Conservation (phyloP, 257 asterid genomes). For the Petrea volubilis region DNA sequence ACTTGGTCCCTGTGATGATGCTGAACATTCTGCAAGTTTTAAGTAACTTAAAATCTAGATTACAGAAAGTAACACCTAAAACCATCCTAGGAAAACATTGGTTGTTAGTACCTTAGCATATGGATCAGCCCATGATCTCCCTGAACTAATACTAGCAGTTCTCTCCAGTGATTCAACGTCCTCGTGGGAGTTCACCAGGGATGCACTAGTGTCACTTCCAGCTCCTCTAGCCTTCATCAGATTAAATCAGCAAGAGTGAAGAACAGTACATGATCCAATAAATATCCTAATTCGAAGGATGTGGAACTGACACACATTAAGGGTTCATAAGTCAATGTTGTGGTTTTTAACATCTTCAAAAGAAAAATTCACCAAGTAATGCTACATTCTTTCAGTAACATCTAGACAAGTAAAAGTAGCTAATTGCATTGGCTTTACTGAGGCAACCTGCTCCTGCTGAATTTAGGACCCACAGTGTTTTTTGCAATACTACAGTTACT, state of each 20-base stretch:
- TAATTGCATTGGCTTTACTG: neutral
- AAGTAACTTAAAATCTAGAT: conserved; percentile 5
- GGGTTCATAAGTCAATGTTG: neutral
- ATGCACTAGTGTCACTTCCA: conserved; percentile 40
- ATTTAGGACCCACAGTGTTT: neutral
- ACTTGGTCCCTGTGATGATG: conserved; percentile 46
- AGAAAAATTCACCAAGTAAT: neutral
- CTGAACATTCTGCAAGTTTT: conserved; percentile 52
- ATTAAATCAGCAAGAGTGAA: conserved; percentile 21
- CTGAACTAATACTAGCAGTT: conserved; percentile 50
- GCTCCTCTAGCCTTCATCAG: conserved; percentile 59
- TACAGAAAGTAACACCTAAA: conserved; percentile 18
- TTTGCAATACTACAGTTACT: neutral
- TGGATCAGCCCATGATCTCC: conserved; percentile 59
- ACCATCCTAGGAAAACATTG: neutral
- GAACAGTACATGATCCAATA: neutral
- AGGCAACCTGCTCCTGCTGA: neutral
- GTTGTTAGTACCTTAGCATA: conserved; percentile 45
- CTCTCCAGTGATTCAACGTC: conserved; percentile 60
- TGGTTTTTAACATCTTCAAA: neutral
- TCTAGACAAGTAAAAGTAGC: neutral
- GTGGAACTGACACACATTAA: neutral
- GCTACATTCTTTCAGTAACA: neutral
- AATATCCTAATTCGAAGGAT: conserved; percentile 12
- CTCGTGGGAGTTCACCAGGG: conserved; percentile 38